Evolutionary conservation across 495 filamentous ascomycete genomes (phyloP).

Genomic region (Lepidopterella palustris): DNA sequence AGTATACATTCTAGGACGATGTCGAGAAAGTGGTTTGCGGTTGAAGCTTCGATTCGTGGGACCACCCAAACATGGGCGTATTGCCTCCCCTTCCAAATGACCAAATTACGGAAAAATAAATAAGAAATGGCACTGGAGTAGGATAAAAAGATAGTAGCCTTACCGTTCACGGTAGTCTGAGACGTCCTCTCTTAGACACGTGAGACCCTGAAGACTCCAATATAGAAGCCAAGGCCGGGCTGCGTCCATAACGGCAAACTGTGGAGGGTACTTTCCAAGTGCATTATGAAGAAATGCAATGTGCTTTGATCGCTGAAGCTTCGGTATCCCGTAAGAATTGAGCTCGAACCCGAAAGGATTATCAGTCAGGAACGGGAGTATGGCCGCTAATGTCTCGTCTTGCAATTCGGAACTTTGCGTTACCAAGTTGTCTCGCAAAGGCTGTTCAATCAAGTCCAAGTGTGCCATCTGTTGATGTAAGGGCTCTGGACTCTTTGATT

Average conservation of each 20-base stretch:
- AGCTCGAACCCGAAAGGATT: constrained; percentile 40
- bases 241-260: constrained; percentile 67
- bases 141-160: constrained; percentile 24
- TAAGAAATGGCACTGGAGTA: neutral
- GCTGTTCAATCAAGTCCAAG: constrained; percentile 43
- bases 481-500: neutral
- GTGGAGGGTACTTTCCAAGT: constrained; percentile 57
- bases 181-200: constrained; percentile 69
- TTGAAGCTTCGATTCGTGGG: neutral
- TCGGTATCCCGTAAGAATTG: constrained; percentile 67
- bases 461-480: constrained; percentile 48
- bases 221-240: constrained; percentile 89
- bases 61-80: neutral
- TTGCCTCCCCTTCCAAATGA: neutral
- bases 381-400: constrained; percentile 57
- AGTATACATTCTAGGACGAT: neutral
- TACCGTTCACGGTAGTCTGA: constrained; percentile 58
- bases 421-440: constrained; percentile 58
- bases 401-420: constrained; percentile 66
- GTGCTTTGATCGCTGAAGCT: constrained; percentile 63
- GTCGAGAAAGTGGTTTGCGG: neutral
- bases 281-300: constrained; percentile 64
- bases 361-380: constrained; percentile 59
- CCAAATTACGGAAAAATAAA: too few relatives aligned
- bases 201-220: constrained; percentile 72